Evolutionary conservation across 2,329 filamentous ascomycete genomes (phyloP).

Genomic region (Volutella citrinella): DNA sequence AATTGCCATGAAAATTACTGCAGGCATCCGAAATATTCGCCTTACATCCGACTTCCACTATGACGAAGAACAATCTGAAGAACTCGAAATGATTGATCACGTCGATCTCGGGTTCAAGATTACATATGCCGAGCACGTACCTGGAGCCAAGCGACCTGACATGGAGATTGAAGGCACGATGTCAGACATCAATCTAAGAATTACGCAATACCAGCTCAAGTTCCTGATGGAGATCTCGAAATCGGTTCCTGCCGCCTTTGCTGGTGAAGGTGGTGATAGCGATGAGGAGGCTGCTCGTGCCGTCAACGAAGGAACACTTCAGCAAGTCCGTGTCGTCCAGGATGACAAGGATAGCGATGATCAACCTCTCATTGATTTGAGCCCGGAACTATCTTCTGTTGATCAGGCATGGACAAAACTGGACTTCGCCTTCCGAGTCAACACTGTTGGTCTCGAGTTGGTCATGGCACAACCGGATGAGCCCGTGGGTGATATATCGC

Average conservation of each 20-base stretch:
- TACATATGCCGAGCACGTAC: conserved; percentile 83
- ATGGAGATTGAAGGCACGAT: conserved; percentile 88
- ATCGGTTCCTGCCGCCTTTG: conserved; percentile 84
- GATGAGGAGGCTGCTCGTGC: conserved; percentile 74
- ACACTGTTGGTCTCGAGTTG: conserved; percentile 84
- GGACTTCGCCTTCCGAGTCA: conserved; percentile 85
- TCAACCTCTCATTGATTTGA: conserved; percentile 50
- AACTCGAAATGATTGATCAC: conserved; percentile 94
- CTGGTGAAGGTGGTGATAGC: conserved; percentile 61
- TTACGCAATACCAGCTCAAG: conserved; percentile 88
- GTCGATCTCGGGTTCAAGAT: conserved; percentile 93
- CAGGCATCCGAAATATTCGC: conserved; percentile 88
- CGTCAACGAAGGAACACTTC: conserved; percentile 56
- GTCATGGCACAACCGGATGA: conserved; percentile 72
- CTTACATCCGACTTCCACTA: conserved; percentile 90
- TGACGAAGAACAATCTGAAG: conserved; percentile 66
- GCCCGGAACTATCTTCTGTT: conserved; percentile 67
- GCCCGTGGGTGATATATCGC: conserved; percentile 74
- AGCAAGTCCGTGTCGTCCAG: conserved; percentile 40
- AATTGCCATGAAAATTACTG: conserved; percentile 83
- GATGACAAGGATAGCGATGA: conserved; percentile 34
- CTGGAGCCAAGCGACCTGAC: conserved; percentile 77
- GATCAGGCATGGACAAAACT: conserved; percentile 85
- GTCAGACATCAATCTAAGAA: conserved; percentile 85
- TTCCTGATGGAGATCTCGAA: conserved; percentile 84